These are phyloP conservation scores for Trichoderma breve DNA, from an alignment of 2,329 filamentous ascomycete species.

Conservation along the genomic window DNA sequence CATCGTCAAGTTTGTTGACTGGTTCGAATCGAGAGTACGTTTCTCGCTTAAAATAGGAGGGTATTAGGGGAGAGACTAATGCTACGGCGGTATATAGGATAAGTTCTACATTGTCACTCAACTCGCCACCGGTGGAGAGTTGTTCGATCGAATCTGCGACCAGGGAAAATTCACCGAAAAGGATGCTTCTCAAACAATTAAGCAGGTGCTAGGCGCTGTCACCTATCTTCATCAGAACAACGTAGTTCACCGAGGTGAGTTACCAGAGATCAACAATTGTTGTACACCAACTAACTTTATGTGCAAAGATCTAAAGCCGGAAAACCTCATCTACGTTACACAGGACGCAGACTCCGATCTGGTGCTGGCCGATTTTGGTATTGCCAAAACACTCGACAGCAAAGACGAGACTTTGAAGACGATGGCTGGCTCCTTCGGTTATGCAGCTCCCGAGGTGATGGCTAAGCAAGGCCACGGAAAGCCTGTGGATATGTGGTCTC, in stretches of 20 bases:
- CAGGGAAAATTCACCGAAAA: slow-evolving; percentile 98
- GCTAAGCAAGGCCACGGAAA: slow-evolving; percentile 96
- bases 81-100: slow-evolving; percentile 61
- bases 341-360: slow-evolving; percentile 72
- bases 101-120: slow-evolving; percentile 99
- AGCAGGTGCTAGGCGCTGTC: slow-evolving; percentile 88
- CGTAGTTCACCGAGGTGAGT: slow-evolving; percentile 92
- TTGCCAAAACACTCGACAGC: slow-evolving; percentile 93
- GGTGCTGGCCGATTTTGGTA: slow-evolving; percentile 95
- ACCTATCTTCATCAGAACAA: slow-evolving; percentile 93
- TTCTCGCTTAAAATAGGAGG: background rate
- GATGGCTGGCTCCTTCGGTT: slow-evolving; percentile 98
- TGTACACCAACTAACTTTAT: no score
- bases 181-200: slow-evolving; percentile 93
- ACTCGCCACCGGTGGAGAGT: slow-evolving; percentile 88
- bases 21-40: slow-evolving; percentile 94
- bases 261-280: no score
- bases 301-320: slow-evolving; percentile 85
- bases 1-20: slow-evolving; percentile 96
- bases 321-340: slow-evolving; percentile 93
- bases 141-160: slow-evolving; percentile 98
- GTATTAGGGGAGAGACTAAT: background rate
- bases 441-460: slow-evolving; percentile 98
- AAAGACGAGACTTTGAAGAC: slow-evolving; percentile 91
- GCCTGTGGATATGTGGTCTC: slow-evolving; percentile 98